A percentile compares a stretch with the other conserved stretches of the same genome.
phyloP scores from a whole-genome alignment of 345 rosid species.

The Citrus medica region DNA sequence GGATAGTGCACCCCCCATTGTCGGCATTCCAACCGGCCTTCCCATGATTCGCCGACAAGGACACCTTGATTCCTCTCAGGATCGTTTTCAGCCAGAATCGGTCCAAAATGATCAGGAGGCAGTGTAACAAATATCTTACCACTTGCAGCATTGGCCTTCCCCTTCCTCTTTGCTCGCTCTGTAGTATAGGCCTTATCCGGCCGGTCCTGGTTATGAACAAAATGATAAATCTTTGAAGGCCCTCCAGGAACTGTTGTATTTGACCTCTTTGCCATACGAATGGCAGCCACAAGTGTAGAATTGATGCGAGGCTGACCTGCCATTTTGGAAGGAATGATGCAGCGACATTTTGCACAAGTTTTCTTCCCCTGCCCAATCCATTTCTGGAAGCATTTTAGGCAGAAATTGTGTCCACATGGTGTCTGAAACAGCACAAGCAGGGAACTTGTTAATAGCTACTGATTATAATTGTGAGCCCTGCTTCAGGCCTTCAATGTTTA shows the following conservation, averaged over 20 bases:
- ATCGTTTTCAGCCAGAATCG: conserved; percentile 60
- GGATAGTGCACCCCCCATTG: conserved; percentile 77
- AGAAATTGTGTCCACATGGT: conserved; percentile 71
- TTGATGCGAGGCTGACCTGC: conserved; percentile 57
- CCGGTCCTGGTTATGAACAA: conserved; percentile 47
- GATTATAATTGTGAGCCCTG: not conserved
- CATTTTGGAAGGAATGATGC: conserved; percentile 44
- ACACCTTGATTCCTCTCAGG: conserved; percentile 60
- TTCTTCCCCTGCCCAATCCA: conserved; percentile 50
- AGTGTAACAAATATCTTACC: conserved; percentile 62
- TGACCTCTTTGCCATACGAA: conserved; percentile 52
- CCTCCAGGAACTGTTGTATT: conserved; percentile 21
- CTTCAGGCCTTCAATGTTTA: not conserved
- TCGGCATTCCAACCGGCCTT: conserved; percentile 53
- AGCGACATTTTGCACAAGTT: conserved; percentile 56
- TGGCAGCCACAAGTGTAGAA: conserved; percentile 43
- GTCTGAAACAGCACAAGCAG: conserved; percentile 40
- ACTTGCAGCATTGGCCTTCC: conserved; percentile 68
- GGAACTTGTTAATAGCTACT: not conserved
- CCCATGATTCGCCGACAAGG: conserved; percentile 69
- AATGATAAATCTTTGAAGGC: conserved; percentile 29
- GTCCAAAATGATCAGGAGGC: conserved; percentile 70
- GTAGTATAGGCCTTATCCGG: conserved; percentile 63
- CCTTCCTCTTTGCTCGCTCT: conserved; percentile 46
- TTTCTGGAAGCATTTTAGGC: conserved; percentile 62